These are phyloP conservation scores for Penicillium macrosclerotiorum DNA, from an alignment of 495 filamentous ascomycete genomes.

Conservation along the genomic window DNA sequence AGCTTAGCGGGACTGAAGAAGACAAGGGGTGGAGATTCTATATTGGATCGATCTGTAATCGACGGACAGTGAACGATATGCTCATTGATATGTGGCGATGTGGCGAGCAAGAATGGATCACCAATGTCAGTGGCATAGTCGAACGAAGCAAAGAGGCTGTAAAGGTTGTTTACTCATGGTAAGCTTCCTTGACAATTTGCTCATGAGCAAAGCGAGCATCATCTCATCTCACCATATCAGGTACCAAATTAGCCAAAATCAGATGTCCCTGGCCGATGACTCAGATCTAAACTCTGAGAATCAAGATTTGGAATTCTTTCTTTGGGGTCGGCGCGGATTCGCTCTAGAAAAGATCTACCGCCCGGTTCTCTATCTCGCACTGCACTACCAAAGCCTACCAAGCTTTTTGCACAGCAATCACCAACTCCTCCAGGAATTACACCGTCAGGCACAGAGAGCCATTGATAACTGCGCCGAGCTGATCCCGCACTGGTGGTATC, in stretches of 20 bases:
- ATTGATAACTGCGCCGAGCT: constrained; percentile 21
- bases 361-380: constrained; percentile 26
- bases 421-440: constrained; percentile 11
- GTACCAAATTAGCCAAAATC: constrained; percentile 9
- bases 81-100: constrained; percentile 24
- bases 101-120: constrained; percentile 22
- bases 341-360: constrained; percentile 24
- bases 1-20: constrained; percentile 16
- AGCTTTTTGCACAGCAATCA: constrained; percentile 12
- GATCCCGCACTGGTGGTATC: constrained; percentile 24
- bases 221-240: constrained; percentile 6
- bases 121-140: constrained; percentile 14
- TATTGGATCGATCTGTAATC: constrained; percentile 25
- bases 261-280: constrained; percentile 10
- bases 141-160: constrained; percentile 14
- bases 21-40: constrained; percentile 28
- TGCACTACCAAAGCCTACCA: constrained; percentile 20
- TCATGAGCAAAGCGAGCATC: too few species aligned
- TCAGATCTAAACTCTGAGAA: constrained; percentile 6
- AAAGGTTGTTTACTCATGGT: constrained; percentile 20
- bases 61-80: constrained; percentile 27
- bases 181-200: too few species aligned
- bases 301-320: constrained; percentile 19
- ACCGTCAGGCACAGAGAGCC: constrained; percentile 18
- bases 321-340: constrained; percentile 16